Evolutionary conservation across 129 eudicot genomes (phyloP).

Genomic region (Silybum marianum): DNA sequence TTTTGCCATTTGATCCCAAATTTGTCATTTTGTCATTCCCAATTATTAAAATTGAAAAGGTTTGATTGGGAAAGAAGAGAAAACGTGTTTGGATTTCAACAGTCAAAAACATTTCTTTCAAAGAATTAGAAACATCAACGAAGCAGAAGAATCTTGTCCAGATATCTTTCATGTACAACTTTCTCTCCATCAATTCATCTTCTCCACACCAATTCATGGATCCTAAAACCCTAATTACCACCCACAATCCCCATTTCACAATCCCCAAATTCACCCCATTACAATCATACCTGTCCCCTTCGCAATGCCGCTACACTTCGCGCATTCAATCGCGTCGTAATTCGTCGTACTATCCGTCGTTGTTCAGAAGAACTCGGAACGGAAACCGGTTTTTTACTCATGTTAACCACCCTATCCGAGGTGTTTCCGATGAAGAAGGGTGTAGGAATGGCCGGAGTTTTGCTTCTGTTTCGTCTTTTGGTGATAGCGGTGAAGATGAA

Average conservation of each 20-base stretch:
- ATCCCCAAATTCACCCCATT: constrained; percentile 23
- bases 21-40: background rate
- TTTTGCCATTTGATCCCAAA: background rate
- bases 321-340: constrained; percentile 7
- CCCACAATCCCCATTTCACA: constrained; percentile 5
- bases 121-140: background rate
- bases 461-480: constrained; percentile 36
- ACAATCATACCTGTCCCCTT: background rate
- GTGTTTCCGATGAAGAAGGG: constrained; percentile 6
- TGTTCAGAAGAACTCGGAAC: constrained; percentile 7
- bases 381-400: constrained; percentile 23
- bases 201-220: constrained; percentile 33
- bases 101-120: background rate
- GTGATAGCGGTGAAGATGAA: constrained; percentile 26
- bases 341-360: background rate
- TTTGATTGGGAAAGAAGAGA: background rate
- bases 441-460: background rate
- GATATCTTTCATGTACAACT: background rate
- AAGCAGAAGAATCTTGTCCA: constrained; percentile 10
- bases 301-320: constrained; percentile 10
- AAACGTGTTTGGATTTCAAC: background rate
- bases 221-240: constrained; percentile 49
- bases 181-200: constrained; percentile 10
- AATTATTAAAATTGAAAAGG: background rate
- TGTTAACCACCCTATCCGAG: constrained; percentile 27